Conservation (phyloP, 768 basidiomycete species). For the Ramaria sp. region DNA sequence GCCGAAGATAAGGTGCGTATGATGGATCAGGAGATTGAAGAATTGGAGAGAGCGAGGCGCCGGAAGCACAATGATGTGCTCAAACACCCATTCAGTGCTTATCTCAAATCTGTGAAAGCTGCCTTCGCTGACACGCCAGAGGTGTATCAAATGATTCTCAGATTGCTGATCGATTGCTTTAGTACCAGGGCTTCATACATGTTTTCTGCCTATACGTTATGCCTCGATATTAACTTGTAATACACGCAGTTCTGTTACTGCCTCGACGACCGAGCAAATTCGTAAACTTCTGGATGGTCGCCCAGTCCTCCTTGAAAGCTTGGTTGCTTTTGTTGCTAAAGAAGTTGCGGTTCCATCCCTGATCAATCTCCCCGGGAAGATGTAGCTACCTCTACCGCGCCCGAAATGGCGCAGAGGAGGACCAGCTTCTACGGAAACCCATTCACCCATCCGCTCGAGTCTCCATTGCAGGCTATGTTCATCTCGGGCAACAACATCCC, state of each 20-base stretch:
- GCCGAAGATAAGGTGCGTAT: not conserved
- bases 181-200: not conserved
- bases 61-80: not conserved
- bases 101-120: not conserved
- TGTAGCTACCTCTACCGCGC: conserved; percentile 10
- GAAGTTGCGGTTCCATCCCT: not conserved
- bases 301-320: not conserved
- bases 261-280: too few relatives aligned
- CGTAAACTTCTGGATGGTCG: too few relatives aligned
- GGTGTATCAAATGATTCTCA: not conserved
- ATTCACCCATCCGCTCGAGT: conserved; percentile 2
- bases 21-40: conserved; percentile 1
- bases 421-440: not conserved
- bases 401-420: conserved; percentile 25
- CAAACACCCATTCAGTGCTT: not conserved
- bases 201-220: too few relatives aligned
- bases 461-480: conserved; percentile 41
- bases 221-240: too few relatives aligned
- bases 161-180: not conserved
- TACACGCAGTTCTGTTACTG: too few relatives aligned
- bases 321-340: not conserved
- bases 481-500: conserved; percentile 60
- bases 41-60: conserved; percentile 5
- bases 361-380: conserved; percentile 25
- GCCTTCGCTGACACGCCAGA: not conserved